Conservation (phyloP, 768 basidiomycete species). For the Coprinopsis marcescibilis region DNA sequence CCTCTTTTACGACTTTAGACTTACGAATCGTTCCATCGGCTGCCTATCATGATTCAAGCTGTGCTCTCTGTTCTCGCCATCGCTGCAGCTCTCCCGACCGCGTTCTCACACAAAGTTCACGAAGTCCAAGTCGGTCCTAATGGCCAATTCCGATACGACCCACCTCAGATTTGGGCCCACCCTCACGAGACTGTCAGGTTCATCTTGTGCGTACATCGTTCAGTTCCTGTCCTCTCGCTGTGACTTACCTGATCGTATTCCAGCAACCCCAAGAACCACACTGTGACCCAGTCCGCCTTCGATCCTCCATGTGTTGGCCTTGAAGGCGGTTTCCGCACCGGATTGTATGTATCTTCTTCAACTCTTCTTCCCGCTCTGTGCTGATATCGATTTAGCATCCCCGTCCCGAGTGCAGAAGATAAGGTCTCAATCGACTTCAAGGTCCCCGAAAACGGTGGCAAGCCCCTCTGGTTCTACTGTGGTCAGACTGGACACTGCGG, state of each 20-base stretch:
- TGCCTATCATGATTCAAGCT: too few relatives aligned
- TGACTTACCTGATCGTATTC: not conserved
- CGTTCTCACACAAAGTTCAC: slow-evolving; percentile 21
- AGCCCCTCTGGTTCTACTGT: slow-evolving; percentile 55
- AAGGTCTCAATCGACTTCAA: slow-evolving; percentile 33
- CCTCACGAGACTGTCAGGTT: slow-evolving; percentile 44
- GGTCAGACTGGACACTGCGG: slow-evolving; percentile 50
- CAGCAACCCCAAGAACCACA: slow-evolving; percentile 45
- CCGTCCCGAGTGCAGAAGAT: slow-evolving; percentile 25
- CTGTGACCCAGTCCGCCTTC: slow-evolving; percentile 43
- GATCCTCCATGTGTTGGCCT: slow-evolving; percentile 29
- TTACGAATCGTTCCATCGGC: too few relatives aligned
- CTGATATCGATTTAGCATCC: not conserved
- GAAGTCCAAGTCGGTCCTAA: slow-evolving; percentile 32
- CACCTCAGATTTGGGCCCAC: slow-evolving; percentile 32
- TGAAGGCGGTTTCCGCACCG: slow-evolving; percentile 25
- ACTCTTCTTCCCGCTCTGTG: too few relatives aligned
- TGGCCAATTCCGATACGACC: slow-evolving; percentile 26
- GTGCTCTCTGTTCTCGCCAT: slow-evolving; percentile 15
- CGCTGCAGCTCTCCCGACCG: slow-evolving; percentile 19
- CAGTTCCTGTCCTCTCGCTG: not conserved
- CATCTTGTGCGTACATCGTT: slow-evolving; percentile 37
- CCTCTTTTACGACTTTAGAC: too few relatives aligned
- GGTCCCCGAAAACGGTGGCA: slow-evolving; percentile 31
- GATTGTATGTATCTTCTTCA: slow-evolving; percentile 27